Evolutionary conservation across 2,329 filamentous ascomycete genomes (phyloP).

Genomic region (Lecanicillium sp.): DNA sequence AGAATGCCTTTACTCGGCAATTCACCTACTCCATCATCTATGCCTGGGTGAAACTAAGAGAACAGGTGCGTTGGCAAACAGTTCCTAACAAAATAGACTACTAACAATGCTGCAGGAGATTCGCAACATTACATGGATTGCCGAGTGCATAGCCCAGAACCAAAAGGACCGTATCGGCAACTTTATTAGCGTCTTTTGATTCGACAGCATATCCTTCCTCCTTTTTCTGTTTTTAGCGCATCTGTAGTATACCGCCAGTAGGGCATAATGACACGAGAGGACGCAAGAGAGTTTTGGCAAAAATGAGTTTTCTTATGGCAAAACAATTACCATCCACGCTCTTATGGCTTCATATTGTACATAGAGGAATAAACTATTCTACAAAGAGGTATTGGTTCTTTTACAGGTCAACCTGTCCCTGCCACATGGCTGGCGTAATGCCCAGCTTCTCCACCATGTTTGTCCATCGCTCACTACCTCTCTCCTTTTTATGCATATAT

Average conservation of each 20-base stretch:
- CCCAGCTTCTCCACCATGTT: constrained; percentile 78
- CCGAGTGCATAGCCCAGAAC: constrained; percentile 98
- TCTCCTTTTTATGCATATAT: constrained; percentile 83
- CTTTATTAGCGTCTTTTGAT: constrained; percentile 94
- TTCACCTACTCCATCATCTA: constrained; percentile 95
- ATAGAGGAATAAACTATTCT: constrained; percentile 37
- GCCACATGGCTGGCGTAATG: constrained; percentile 80
- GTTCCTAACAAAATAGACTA: not conserved
- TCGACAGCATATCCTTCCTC: constrained; percentile 12
- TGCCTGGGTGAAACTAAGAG: constrained; percentile 93
- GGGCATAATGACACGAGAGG: constrained; percentile 28
- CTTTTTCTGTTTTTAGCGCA: constrained; percentile 16
- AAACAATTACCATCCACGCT: constrained; percentile 6
- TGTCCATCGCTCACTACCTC: constrained; percentile 84
- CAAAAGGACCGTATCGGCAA: constrained; percentile 98
- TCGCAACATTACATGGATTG: constrained; percentile 98
- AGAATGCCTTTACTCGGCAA: constrained; percentile 88
- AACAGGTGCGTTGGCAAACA: constrained; percentile 67
- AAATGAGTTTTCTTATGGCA: constrained; percentile 6
- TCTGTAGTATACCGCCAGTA: constrained; percentile 34
- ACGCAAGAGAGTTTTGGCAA: constrained; percentile 11
- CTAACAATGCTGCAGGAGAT: constrained; percentile 65
- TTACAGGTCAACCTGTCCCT: constrained; percentile 63
- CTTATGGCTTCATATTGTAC: constrained; percentile 35
- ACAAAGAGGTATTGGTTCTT: constrained; percentile 20